phyloP scores from a whole-genome alignment of 2,329 filamentous ascomycete species.

The Fusarium coffeatum region DNA sequence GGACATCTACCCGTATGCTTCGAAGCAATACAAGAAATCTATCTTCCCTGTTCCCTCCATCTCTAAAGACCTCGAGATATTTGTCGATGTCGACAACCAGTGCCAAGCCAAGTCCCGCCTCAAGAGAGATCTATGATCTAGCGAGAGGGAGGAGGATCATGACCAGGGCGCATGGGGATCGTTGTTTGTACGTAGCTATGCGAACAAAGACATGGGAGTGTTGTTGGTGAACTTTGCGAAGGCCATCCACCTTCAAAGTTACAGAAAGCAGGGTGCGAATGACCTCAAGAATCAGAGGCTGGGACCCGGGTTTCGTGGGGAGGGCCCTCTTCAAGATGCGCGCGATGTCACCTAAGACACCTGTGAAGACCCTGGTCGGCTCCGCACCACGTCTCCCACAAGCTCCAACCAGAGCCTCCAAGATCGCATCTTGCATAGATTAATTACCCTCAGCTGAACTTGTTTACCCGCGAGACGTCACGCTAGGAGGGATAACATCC shows the following conservation, averaged over 20 bases:
- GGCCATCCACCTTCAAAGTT: slow-evolving; percentile 22
- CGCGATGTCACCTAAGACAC: slow-evolving; percentile 43
- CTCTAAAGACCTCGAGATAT: not conserved
- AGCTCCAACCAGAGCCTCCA: slow-evolving; percentile 39
- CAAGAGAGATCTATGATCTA: slow-evolving; percentile 28
- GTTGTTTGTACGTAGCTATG: slow-evolving; percentile 18
- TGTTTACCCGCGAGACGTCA: slow-evolving; percentile 16
- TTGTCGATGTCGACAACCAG: slow-evolving; percentile 10
- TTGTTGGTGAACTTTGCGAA: slow-evolving; percentile 27
- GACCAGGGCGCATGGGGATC: slow-evolving; percentile 35
- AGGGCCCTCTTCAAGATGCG: slow-evolving; percentile 30
- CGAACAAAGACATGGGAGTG: slow-evolving; percentile 41
- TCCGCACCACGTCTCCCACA: slow-evolving; percentile 43
- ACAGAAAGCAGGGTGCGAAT: slow-evolving; percentile 38
- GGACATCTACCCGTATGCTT: slow-evolving; percentile 17
- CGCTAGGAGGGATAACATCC: slow-evolving; percentile 19
- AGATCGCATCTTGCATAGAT: slow-evolving; percentile 38
- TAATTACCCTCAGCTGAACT: slow-evolving; percentile 25
- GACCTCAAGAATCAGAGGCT: slow-evolving; percentile 15
- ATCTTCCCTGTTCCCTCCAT: not conserved
- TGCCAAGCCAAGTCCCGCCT: not conserved
- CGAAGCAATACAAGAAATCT: slow-evolving; percentile 7
- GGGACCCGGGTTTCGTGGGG: slow-evolving; percentile 30
- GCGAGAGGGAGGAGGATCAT: slow-evolving; percentile 25
- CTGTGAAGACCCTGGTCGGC: slow-evolving; percentile 42